These are phyloP conservation scores for Phaffomyces antillensis DNA, from an alignment of 805 yeast species.

Conservation along the genomic window DNA sequence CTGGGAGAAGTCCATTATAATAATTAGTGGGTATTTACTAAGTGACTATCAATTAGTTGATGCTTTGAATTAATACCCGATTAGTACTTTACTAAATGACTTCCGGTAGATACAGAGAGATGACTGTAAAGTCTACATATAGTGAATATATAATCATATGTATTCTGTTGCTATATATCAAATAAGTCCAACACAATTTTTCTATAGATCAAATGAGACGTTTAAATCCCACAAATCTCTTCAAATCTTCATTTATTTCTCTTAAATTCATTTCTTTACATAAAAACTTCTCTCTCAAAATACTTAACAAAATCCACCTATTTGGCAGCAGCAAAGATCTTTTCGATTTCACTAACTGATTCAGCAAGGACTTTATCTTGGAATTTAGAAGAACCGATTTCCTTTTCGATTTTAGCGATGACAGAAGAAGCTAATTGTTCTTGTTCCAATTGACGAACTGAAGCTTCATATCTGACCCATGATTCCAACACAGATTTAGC, in stretches of 20 bases:
- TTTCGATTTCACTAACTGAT: slow-evolving; percentile 89
- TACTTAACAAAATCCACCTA: slow-evolving; percentile 3
- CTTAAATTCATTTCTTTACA: background rate
- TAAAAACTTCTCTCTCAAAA: too few relatives aligned
- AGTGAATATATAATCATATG: slow-evolving; percentile 1
- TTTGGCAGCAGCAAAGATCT: slow-evolving; percentile 48
- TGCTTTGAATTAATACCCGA: too few relatives aligned
- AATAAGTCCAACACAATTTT: slow-evolving; percentile 1
- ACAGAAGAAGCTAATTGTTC: slow-evolving; percentile 82
- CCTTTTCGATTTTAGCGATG: slow-evolving; percentile 81
- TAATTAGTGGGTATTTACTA: background rate
- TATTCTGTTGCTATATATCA: slow-evolving; percentile 6
- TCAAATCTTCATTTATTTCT: background rate
- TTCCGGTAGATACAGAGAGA: too few relatives aligned
- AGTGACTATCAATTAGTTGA: too few relatives aligned
- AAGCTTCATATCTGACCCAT: slow-evolving; percentile 97
- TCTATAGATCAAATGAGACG: background rate
- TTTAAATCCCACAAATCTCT: background rate
- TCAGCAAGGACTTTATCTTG: slow-evolving; percentile 89
- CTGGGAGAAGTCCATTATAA: slow-evolving; percentile 28
- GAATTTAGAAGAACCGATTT: slow-evolving; percentile 80
- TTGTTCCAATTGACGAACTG: slow-evolving; percentile 94
- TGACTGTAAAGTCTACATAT: background rate
- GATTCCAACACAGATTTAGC: slow-evolving; percentile 95
- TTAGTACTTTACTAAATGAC: too few relatives aligned